Percentiles rank a stretch among this genome's conserved stretches.
Evolutionary conservation across 2,329 filamentous ascomycete species (phyloP).

Genomic region (Fusarium globosum): DNA sequence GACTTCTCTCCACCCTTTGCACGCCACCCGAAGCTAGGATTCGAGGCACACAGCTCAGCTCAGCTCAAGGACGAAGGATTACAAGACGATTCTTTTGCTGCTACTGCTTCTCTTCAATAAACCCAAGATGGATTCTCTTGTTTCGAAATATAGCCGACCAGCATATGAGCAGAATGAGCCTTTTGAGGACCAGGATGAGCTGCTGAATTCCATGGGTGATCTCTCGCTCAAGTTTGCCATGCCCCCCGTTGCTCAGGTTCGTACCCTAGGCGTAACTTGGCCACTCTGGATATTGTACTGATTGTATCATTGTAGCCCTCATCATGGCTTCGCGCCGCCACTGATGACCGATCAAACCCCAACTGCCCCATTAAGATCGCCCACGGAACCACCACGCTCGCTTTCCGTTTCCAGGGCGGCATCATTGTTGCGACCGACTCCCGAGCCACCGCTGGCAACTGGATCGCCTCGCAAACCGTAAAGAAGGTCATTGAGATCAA

Average conservation of each 20-base stretch:
- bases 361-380: slow-evolving; percentile 99
- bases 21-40: slow-evolving; percentile 12
- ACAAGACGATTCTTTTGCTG: slow-evolving; percentile 16
- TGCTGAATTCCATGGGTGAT: slow-evolving; percentile 77
- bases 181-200: slow-evolving; percentile 77
- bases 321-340: slow-evolving; percentile 94
- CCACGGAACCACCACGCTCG: slow-evolving; percentile 97
- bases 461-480: slow-evolving; percentile 99
- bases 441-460: slow-evolving; percentile 95
- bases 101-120: slow-evolving; percentile 11
- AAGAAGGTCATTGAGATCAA: slow-evolving; percentile 99
- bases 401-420: slow-evolving; percentile 97
- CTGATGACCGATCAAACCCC: slow-evolving; percentile 96
- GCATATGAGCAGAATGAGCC: slow-evolving; percentile 77
- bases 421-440: slow-evolving; percentile 99
- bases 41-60: slow-evolving; percentile 15
- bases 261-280: slow-evolving; percentile 45
- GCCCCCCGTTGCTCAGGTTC: slow-evolving; percentile 89
- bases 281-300: neutral
- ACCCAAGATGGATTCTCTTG: slow-evolving; percentile 85
- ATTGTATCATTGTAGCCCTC: slow-evolving; percentile 70
- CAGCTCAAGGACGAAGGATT: slow-evolving; percentile 13
- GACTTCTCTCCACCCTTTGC: neutral
- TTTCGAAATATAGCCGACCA: slow-evolving; percentile 89
- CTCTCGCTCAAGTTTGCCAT: slow-evolving; percentile 94